Evolutionary conservation across 345 rosid species (phyloP), one percentile per base, ranked within the genome.

Genomic region (Eucalyptus brandiana): DNA sequence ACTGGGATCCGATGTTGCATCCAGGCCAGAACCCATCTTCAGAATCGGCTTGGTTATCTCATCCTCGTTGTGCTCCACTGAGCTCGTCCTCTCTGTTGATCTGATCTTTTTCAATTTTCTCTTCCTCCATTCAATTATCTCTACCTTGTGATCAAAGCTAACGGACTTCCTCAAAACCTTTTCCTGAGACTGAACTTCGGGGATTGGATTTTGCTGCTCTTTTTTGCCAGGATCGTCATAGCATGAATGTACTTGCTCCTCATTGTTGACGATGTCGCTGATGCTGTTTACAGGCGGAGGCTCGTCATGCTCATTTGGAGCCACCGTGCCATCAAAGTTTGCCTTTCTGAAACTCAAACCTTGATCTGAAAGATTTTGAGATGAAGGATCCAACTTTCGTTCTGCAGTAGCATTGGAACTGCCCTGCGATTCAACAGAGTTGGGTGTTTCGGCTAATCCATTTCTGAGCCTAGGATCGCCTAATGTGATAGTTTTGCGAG

Each of bases 61-160:
- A 30, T 93, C 92, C 4, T 62, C 89, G 85, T 90, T 88, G 23
- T 3, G 50, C 83, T 92, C 95, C 88, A 88, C n/a, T 13, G 90
- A 91, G 87, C 81, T 28, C 89, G 65, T 14, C 85, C 86, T 91
- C 49, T 92, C 94, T 5, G 47, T 87, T 13, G 91, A 90, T 87
- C 54, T 76, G 40, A 26, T 86, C 83, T 80, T 85, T 42, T 87
- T 91, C 87, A 87, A 91, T 91, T 88, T 90, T 37, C 34, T 90
- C 44, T 89, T 89, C 49, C 91, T 88, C 24, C 87, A 42, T 12
- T 62, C 89, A 50, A 94, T 93, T 72, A 89, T 93, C 90, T 94
- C 96, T 4, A 93, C 92, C 54, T 87, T 92, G 3, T 93, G 94
- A 91, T 93, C 92, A 86, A 93, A 93, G 94, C 97, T 94, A 9